phyloP scores from a whole-genome alignment of 1,284 basidiomycete species.

The Heterobasidion irregulare region DNA sequence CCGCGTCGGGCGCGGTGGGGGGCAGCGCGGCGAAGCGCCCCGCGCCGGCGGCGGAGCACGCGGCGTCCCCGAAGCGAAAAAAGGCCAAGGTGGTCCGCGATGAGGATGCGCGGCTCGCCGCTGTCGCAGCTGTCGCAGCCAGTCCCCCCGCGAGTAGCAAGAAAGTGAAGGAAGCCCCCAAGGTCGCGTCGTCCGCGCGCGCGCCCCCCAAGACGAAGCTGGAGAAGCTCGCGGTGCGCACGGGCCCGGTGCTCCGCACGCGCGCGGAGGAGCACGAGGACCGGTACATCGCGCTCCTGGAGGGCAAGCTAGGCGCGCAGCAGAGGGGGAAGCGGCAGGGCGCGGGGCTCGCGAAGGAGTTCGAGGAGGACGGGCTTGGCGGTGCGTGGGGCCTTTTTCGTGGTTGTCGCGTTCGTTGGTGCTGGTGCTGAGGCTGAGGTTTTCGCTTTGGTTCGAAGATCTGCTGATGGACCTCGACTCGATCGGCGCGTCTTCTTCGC shows the following conservation, averaged over 20 bases:
- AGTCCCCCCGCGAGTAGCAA: too few species aligned
- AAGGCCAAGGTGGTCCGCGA: slow-evolving; percentile 3
- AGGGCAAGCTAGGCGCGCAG: slow-evolving; percentile 56
- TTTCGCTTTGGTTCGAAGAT: slow-evolving; percentile 1
- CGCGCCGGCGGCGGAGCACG: slow-evolving; percentile 8
- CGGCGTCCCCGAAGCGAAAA: slow-evolving; percentile 14
- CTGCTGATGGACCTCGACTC: slow-evolving; percentile 36
- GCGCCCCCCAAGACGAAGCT: slow-evolving; percentile 17
- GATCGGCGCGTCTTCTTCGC: slow-evolving; percentile 31
- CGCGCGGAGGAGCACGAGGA: slow-evolving; percentile 59
- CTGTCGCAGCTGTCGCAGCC: too few species aligned
- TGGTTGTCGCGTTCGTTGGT: not conserved
- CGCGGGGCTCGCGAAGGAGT: slow-evolving; percentile 30
- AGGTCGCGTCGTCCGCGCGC: not conserved
- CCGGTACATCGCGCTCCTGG: slow-evolving; percentile 70
- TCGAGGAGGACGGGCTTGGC: slow-evolving; percentile 58
- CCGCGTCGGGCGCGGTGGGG: too few species aligned
- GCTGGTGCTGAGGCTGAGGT: not conserved
- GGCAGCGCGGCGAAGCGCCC: slow-evolving; percentile 5
- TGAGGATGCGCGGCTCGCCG: too few species aligned
- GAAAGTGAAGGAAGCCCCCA: not conserved
- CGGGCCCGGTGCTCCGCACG: slow-evolving; percentile 19
- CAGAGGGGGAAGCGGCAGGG: slow-evolving; percentile 30
- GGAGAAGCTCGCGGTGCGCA: slow-evolving; percentile 23
- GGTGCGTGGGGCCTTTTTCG: slow-evolving; percentile 28